These are phyloP conservation scores for Silene noctiflora DNA, from an alignment of 179 eudicot species.

Conservation along the genomic window DNA sequence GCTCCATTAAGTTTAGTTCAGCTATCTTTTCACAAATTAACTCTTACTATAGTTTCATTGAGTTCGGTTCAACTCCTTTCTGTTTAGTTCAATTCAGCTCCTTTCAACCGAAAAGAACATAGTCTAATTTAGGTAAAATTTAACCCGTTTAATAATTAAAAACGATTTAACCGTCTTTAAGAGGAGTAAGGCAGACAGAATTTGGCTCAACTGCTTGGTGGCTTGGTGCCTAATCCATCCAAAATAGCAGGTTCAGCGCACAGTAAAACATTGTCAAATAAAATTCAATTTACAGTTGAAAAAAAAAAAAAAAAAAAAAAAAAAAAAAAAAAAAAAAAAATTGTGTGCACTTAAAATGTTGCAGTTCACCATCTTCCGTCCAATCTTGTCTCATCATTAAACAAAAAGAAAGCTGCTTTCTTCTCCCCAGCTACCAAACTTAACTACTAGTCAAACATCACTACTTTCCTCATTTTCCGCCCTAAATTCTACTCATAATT, in stretches of 20 bases:
- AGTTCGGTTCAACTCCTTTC: too few species aligned
- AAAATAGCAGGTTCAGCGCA: not conserved
- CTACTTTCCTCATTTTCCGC: too few species aligned
- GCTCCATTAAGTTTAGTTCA: too few species aligned
- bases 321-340: not conserved
- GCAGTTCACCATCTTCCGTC: conserved; percentile 8
- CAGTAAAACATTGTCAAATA: not conserved
- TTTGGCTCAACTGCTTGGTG: not conserved
- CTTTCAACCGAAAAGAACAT: too few species aligned
- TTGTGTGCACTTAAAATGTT: not conserved
- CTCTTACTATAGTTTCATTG: too few species aligned
- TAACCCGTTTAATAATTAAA: too few species aligned
- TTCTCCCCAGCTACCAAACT: not conserved
- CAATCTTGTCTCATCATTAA: conserved; percentile 11
- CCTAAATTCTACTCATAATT: not conserved
- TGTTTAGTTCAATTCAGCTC: too few species aligned
- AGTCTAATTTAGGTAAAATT: too few species aligned
- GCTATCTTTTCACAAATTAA: too few species aligned
- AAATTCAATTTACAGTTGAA: not conserved
- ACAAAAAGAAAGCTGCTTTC: not conserved
- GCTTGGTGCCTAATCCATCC: not conserved
- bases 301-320: not conserved
- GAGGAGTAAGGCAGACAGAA: too few species aligned
- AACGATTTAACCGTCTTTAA: too few species aligned
- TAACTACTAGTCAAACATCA: conserved; percentile 17